These are phyloP conservation scores for Rhizopogon salebrosus DNA, from an alignment of 768 basidiomycete species.

Conservation along the genomic window DNA sequence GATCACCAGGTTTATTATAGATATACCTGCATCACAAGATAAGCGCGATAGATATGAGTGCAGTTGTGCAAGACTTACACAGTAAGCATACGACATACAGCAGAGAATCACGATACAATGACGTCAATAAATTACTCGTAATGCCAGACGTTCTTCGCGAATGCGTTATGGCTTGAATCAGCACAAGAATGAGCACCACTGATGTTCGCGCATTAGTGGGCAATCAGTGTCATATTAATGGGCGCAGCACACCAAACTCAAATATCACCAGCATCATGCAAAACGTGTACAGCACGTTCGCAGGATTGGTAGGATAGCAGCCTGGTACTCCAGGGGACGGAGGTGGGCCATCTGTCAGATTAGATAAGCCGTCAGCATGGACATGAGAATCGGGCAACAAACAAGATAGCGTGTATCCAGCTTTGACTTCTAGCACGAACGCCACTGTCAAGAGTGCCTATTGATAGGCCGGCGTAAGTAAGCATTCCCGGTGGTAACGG, in stretches of 20 bases:
- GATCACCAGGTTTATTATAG: neutral
- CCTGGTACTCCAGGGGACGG: neutral
- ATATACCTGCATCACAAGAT: neutral
- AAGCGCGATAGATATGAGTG: neutral
- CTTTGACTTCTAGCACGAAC: neutral
- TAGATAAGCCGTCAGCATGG: neutral
- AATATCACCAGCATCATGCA: neutral
- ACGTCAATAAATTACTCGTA: neutral
- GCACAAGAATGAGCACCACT: neutral
- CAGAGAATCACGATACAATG: conserved; percentile 2
- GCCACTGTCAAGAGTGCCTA: neutral
- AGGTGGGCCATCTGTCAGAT: conserved; percentile 2
- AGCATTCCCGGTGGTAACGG: neutral
- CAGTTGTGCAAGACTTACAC: neutral
- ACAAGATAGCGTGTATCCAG: neutral
- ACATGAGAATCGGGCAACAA: neutral
- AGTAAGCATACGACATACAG: neutral
- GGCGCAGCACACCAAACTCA: neutral
- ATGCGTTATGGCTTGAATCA: neutral
- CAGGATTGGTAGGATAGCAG: neutral
- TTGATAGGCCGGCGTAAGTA: neutral
- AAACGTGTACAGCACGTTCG: neutral
- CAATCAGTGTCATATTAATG: neutral
- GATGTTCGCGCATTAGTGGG: neutral
- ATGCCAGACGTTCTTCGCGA: neutral